These are phyloP conservation scores for Leishmania guyanensis DNA, from an alignment of 208 protist species.

Conservation along the genomic window DNA sequence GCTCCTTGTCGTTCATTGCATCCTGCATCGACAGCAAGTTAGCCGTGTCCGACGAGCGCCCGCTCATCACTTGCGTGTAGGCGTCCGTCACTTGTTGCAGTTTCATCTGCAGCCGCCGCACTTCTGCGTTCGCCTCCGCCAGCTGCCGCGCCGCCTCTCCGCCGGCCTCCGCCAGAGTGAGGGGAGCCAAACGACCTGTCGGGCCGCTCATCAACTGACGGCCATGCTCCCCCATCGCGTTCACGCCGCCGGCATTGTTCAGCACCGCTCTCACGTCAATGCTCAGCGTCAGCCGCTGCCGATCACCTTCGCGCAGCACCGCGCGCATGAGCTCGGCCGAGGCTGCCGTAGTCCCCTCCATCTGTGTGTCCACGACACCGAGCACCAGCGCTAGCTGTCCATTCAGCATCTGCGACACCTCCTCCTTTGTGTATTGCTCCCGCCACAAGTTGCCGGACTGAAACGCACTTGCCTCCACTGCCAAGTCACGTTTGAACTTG, in stretches of 20 bases:
- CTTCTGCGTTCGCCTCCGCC: slow-evolving; percentile 69
- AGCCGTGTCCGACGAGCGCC: slow-evolving; percentile 46
- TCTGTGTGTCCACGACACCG: slow-evolving; percentile 52
- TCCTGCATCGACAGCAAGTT: slow-evolving; percentile 58
- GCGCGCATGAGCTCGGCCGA: slow-evolving; percentile 68
- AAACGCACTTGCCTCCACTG: slow-evolving; percentile 59
- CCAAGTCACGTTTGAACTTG: slow-evolving; percentile 62
- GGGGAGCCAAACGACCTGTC: slow-evolving; percentile 54
- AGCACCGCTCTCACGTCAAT: slow-evolving; percentile 58
- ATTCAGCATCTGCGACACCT: slow-evolving; percentile 54
- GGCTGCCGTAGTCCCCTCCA: slow-evolving; percentile 47
- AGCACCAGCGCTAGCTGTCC: slow-evolving; percentile 61
- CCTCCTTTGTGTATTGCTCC: slow-evolving; percentile 50
- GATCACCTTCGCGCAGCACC: slow-evolving; percentile 70
- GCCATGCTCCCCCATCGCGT: slow-evolving; percentile 54
- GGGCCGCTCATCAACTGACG: slow-evolving; percentile 61
- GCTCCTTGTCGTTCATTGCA: slow-evolving; percentile 50
- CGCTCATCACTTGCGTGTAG: slow-evolving; percentile 61
- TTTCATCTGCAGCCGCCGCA: slow-evolving; percentile 63
- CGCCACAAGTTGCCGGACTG: slow-evolving; percentile 56
- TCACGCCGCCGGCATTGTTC: slow-evolving; percentile 52
- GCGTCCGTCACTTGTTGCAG: slow-evolving; percentile 64
- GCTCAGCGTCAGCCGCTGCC: slow-evolving; percentile 51
- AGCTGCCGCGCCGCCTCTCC: slow-evolving; percentile 66
- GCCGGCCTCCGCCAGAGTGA: slow-evolving; percentile 57